These are phyloP conservation scores for Phytophthora europaea DNA, from an alignment of 352 stramenopile species.

Conservation along the genomic window DNA sequence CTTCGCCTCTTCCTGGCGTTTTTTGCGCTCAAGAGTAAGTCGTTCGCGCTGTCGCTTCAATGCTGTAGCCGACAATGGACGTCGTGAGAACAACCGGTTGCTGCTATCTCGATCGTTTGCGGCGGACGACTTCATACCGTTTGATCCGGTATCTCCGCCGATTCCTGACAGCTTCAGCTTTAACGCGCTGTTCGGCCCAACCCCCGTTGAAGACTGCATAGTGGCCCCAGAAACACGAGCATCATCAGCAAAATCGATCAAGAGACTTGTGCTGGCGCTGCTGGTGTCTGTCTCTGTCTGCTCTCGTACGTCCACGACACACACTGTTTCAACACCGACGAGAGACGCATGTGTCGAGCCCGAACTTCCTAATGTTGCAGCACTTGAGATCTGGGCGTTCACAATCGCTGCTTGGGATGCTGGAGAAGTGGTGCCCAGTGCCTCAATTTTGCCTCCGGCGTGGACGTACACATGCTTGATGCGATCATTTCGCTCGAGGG, in stretches of 20 bases:
- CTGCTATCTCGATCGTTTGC: constrained; percentile 66
- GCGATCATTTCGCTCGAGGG: constrained; percentile 93
- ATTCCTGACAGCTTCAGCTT: constrained; percentile 70
- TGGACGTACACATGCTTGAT: constrained; percentile 98
- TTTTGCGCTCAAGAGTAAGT: constrained; percentile 62
- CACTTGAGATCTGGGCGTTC: constrained; percentile 64
- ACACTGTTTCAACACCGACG: constrained; percentile 94
- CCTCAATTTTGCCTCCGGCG: constrained; percentile 96
- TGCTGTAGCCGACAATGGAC: constrained; percentile 66
- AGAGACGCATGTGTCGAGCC: constrained; percentile 43
- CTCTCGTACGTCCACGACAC: constrained; percentile 95
- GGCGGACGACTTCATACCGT: constrained; percentile 32
- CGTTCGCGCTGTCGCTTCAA: constrained; percentile 85
- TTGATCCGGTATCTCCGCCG: constrained; percentile 12
- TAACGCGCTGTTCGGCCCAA: constrained; percentile 51
- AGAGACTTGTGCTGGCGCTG: constrained; percentile 33
- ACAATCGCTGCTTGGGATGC: constrained; percentile 41
- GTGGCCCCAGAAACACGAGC: constrained; percentile 18
- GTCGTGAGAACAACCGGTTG: constrained; percentile 67
- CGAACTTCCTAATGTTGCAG: constrained; percentile 33
- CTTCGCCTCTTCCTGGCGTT: constrained; percentile 71
- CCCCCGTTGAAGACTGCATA: constrained; percentile 7
- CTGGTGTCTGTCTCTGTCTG: constrained; percentile 53
- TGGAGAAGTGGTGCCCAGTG: constrained; percentile 79
- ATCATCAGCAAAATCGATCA: constrained; percentile 41